Conservation (phyloP, 768 basidiomycete genomes). For the Auricularia cornea region DNA sequence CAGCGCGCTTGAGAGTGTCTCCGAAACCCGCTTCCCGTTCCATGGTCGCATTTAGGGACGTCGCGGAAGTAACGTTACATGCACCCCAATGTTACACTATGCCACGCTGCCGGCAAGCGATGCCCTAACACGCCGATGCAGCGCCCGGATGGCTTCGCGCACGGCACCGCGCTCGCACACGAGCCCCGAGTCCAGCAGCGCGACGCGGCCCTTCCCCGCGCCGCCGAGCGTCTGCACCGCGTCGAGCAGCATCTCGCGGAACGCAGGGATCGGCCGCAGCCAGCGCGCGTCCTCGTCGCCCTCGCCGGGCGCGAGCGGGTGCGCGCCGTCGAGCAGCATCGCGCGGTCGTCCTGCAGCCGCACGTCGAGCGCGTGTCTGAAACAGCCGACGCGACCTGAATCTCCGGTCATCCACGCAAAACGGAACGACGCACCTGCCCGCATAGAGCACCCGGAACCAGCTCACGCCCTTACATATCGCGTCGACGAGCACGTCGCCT, state of each 20-base stretch:
- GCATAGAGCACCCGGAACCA: conserved; percentile 75
- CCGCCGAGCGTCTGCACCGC: conserved; percentile 29
- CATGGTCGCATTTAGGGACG: too few relatives aligned
- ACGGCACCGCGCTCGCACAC: conserved; percentile 40
- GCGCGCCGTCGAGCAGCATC: conserved; percentile 65
- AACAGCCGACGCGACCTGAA: conserved; percentile 2
- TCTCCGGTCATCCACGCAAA: not conserved
- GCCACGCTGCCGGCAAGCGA: not conserved
- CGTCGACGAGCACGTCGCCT: conserved; percentile 36
- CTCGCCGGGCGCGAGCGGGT: conserved; percentile 15
- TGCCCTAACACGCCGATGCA: conserved; percentile 6
- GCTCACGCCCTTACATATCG: conserved; percentile 70
- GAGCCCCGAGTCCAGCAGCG: conserved; percentile 52
- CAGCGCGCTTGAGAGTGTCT: too few relatives aligned
- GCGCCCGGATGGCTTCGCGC: conserved; percentile 8
- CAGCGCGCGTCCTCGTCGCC: not conserved
- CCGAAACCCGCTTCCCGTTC: too few relatives aligned
- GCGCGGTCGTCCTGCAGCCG: conserved; percentile 64
- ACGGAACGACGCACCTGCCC: conserved; percentile 39
- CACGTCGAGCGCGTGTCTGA: conserved; percentile 71
- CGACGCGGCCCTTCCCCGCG: conserved; percentile 29
- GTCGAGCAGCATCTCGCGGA: conserved; percentile 41
- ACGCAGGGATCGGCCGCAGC: conserved; percentile 53
- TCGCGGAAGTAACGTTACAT: too few relatives aligned
- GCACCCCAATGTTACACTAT: not conserved